Evolutionary conservation across 257 asterid genomes (phyloP).

Genomic region (Osmanthus fragrans): DNA sequence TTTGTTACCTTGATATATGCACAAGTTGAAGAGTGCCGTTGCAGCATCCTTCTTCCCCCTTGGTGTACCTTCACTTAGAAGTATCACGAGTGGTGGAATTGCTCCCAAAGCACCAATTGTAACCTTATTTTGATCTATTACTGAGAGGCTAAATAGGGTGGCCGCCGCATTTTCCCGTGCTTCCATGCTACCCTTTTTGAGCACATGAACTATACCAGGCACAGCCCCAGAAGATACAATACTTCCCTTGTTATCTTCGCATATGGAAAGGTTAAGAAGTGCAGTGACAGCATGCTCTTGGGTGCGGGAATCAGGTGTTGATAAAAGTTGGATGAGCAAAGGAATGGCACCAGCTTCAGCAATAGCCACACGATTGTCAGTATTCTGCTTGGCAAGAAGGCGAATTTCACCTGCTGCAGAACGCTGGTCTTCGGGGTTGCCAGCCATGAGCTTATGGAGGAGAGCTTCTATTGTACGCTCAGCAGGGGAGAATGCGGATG

Average conservation of each 20-base stretch:
- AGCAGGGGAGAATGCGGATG: constrained; percentile 64
- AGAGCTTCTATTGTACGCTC: constrained; percentile 73
- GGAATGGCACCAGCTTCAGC: constrained; percentile 99
- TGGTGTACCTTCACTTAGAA: constrained; percentile 75
- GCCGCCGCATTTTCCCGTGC: constrained; percentile 98
- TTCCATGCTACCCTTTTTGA: constrained; percentile 85
- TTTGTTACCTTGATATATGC: constrained; percentile 95
- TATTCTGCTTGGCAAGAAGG: constrained; percentile 89
- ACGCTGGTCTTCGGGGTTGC: constrained; percentile 77
- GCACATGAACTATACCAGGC: constrained; percentile 90
- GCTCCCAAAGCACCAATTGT: constrained; percentile 84
- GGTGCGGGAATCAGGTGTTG: constrained; percentile 80
- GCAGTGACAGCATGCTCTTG: constrained; percentile 98
- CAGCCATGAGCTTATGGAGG: constrained; percentile 73
- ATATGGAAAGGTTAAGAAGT: constrained; percentile 89
- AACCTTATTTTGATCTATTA: constrained; percentile 82
- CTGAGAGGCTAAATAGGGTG: constrained; percentile 89
- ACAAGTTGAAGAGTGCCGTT: constrained; percentile 84
- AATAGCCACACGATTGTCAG: constrained; percentile 90
- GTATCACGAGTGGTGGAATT: constrained; percentile 74
- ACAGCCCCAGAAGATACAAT: constrained; percentile 82
- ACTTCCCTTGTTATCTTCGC: constrained; percentile 81
- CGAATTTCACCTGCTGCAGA: constrained; percentile 95
- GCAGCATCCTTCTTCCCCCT: constrained; percentile 96
- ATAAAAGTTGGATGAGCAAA: constrained; percentile 67